Evolutionary conservation across 2,329 filamentous ascomycete genomes (phyloP).

Genomic region (Fusarium sp.): DNA sequence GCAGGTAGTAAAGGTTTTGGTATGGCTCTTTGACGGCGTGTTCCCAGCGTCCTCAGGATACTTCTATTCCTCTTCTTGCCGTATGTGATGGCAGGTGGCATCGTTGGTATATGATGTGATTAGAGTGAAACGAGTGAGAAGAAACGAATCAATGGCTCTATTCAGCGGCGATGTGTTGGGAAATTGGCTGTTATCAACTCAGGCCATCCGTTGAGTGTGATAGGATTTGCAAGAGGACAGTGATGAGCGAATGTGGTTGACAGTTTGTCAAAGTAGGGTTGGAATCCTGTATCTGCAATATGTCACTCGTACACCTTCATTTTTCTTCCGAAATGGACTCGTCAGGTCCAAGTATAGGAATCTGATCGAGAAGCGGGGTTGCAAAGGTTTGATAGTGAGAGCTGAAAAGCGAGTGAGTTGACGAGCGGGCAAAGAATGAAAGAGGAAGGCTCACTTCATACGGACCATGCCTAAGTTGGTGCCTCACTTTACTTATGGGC

Average conservation of each 20-base stretch:
- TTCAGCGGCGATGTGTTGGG: not conserved
- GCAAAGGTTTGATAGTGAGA: not conserved
- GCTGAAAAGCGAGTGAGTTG: not conserved
- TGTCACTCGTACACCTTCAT: constrained; percentile 1
- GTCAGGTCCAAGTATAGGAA: not conserved
- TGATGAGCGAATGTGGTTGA: not conserved
- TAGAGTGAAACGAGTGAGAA: not conserved
- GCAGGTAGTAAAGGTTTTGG: constrained; percentile 17
- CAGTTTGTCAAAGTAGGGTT: not conserved
- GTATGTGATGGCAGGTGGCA: constrained; percentile 40
- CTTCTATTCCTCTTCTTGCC: constrained; percentile 44
- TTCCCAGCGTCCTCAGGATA: constrained; percentile 41
- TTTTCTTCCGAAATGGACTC: constrained; percentile 3
- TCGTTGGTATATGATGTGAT: constrained; percentile 11
- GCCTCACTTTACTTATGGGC: not conserved
- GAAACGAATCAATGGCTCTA: not conserved
- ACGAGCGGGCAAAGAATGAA: not conserved
- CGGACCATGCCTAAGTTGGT: not conserved
- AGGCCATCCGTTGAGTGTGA: not conserved
- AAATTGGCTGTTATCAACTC: not conserved
- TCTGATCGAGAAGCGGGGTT: not conserved
- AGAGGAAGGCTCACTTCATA: not conserved
- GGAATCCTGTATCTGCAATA: not conserved
- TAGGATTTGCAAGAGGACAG: not conserved
- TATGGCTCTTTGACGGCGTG: constrained; percentile 37